Evolutionary conservation across 2,329 filamentous ascomycete species (phyloP), one percentile per base, ranked within the genome.

Genomic region (Helotiales sp.): DNA sequence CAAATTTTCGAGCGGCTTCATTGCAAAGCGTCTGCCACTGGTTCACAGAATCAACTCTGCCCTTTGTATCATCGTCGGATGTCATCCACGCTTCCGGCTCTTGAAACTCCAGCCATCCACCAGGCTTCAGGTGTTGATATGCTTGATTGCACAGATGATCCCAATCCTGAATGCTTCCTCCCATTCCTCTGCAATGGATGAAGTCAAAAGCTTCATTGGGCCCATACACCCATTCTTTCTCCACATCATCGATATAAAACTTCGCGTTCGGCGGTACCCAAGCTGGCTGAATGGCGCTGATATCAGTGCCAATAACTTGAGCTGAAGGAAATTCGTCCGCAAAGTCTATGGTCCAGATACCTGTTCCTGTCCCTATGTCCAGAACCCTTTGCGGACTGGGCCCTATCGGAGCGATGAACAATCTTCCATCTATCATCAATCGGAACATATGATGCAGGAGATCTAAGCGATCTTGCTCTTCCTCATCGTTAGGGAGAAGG

Each of bases 191-290:
- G 2, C 80, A 77, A 68, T 86, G 83, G 60, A 87, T 78, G 64
- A 79, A 82, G 70, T 86, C 83, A 63, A 85, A 81, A 54, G 77
- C 71, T 60, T 83, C 78, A 13, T 66, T 60, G 6, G 57, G 54
- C 54, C 13, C 9, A n/a, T 71, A 71, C 67, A 76, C 70, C 73
- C 73, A 75, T 24, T 69, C 64, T n/a, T 80, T 75, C 64, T 84
- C 81, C 38, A 81, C 81, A 66, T 88, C 85, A 66, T 88, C 85
- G 46, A 88, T 79, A 49, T 85, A 77, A 65, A 88, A 88, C 50
- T 79, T 77, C 60, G 84, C 81, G 64, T 88, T 88, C 27, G 76
- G 74, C 0, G 84, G 83, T 5, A 85, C 78, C 59, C 51, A 62
- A 22, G 42, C 75, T 3, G 85, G 84, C 66, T 89, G 86, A 24